Conservation (phyloP, 2,329 filamentous ascomycete genomes). For the Amylocarpus encephaloides region DNA sequence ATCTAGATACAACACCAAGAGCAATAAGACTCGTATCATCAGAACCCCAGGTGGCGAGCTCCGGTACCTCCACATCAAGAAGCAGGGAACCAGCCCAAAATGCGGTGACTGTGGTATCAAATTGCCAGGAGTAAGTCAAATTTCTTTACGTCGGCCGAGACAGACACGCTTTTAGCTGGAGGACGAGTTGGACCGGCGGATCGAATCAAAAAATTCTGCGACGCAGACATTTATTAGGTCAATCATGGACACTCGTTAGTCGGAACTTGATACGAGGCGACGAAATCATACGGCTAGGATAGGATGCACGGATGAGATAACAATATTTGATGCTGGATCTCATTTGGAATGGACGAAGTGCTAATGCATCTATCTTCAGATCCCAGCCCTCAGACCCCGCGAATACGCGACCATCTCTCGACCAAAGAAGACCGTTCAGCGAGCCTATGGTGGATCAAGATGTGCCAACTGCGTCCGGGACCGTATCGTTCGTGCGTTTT, state of each 20-base stretch:
- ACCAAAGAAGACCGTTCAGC: conserved; percentile 99
- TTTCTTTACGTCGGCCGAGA: conserved; percentile 1
- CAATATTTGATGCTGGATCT: too few species aligned
- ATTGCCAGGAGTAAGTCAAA: conserved; percentile 85
- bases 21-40: conserved; percentile 92
- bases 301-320: not conserved
- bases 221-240: too few species aligned
- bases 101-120: conserved; percentile 99
- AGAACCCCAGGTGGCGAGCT: conserved; percentile 96
- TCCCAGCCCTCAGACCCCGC: conserved; percentile 94
- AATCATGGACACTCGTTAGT: too few species aligned
- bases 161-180: not conserved
- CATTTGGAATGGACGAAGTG: conserved; percentile 4
- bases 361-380: conserved; percentile 44
- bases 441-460: conserved; percentile 96
- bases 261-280: too few species aligned
- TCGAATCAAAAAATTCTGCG: too few species aligned
- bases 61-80: conserved; percentile 98
- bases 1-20: conserved; percentile 89
- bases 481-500: conserved; percentile 94
- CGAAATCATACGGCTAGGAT: not conserved
- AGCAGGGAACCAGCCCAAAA: conserved; percentile 96
- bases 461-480: conserved; percentile 98
- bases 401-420: conserved; percentile 96
- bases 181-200: not conserved